phyloP scores from a whole-genome alignment of 495 filamentous ascomycete genomes.

The Letharia columbiana region DNA sequence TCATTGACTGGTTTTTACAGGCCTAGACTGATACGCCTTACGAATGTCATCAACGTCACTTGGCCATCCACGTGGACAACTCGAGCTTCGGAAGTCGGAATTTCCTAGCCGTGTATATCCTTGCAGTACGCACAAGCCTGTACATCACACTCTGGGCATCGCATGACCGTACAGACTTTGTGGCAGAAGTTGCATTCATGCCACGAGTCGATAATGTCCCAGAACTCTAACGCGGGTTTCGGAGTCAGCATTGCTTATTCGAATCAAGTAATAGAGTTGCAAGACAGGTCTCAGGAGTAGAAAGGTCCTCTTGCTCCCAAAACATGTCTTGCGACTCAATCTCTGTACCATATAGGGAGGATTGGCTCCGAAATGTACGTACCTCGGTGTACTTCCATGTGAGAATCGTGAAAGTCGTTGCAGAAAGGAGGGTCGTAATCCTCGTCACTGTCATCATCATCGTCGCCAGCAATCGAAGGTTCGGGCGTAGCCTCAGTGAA shows the following conservation, averaged over 20 bases:
- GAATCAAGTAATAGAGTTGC: no score
- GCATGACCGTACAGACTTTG: neutral
- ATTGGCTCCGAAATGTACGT: no score
- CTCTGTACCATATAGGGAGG: no score
- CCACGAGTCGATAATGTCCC: neutral
- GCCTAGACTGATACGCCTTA: neutral
- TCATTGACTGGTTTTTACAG: neutral
- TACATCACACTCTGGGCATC: conserved; percentile 7
- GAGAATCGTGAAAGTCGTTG: neutral
- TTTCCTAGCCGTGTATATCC: neutral
- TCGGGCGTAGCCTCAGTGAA: neutral
- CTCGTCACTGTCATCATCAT: neutral
- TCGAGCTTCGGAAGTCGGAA: neutral
- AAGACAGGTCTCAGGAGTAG: no score
- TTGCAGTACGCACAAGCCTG: conserved; percentile 10
- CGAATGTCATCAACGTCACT: neutral
- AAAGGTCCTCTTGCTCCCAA: no score
- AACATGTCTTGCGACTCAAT: no score
- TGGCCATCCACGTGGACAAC: neutral
- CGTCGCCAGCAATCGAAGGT: neutral
- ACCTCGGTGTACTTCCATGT: conserved; percentile 6
- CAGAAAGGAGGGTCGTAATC: neutral
- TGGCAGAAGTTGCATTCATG: conserved; percentile 5
- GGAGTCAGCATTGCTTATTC: no score
- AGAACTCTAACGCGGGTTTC: neutral